Base-by-base conservation (phyloP, 2,329 filamentous ascomycete genomes). In the Penicillium olsonii region DNA sequence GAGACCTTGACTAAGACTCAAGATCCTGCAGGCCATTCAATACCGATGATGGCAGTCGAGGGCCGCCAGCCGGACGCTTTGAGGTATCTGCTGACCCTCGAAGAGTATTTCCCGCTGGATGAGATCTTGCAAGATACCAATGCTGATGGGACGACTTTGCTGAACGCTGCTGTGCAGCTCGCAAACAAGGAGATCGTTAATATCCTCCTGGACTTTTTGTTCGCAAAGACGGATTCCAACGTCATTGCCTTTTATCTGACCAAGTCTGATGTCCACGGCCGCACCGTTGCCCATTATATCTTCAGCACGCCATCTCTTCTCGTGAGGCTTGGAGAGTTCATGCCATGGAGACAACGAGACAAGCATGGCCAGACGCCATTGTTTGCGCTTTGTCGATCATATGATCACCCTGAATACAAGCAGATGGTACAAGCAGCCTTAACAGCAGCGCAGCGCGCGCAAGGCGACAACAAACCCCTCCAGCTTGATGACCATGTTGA, bases 291-390 rank as follows among this genome's bases (percentile, higher is more conserved):
- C n/a, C 94, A 99, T 70, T 99, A 99, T 68, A 79, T 99, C 14
- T 99, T 99, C 74, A 88, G 96, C 64, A 87, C 90, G 8, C 94
- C 94, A 2, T 79, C 82, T 45, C 77, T 99, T 17, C 94, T 99
- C 58, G 75, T 78, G 37, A 80, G 82, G 46, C 86, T 97, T 52
- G 92, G 91, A 2, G 79, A 81, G 52, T 73, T 92, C 57, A 77
- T 99, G 45, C 88, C 90, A 8, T 99, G 94, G 94, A 83, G 84
- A 50, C 84, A 95, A 69, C 90, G 87, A 59, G 94, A 99, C 70
- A 95, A 91, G 68, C 96, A 97, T 65, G 94, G 94, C 0, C 94
- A 97, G 71, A 99, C 95, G n/a, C 95, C 94, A 2, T 75, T 99
- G 8, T 97, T 99, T 68, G 94, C 94, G 2, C 78, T 97, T 1